Conservation (phyloP, 345 rosid genomes). For the Erucastrum elatum region DNA sequence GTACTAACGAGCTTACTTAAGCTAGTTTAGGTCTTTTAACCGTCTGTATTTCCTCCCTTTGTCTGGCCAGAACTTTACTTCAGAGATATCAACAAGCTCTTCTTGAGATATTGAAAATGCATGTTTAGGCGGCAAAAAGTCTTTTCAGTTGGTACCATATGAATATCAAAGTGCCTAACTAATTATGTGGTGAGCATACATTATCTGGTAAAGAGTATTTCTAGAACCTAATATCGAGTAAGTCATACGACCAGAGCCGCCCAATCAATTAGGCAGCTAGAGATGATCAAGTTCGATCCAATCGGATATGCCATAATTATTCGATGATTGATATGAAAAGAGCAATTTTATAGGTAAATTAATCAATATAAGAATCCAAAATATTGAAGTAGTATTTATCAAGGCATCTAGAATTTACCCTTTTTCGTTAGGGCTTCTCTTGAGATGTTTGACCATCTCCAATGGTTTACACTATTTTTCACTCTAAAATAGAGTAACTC, state of each 20-base stretch:
- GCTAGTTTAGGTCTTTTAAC: not conserved
- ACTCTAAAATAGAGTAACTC: no score
- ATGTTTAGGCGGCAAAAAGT: not conserved
- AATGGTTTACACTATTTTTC: no score
- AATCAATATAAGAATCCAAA: not conserved
- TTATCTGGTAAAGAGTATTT: not conserved
- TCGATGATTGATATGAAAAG: not conserved
- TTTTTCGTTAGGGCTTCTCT: not conserved
- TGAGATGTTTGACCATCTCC: no score
- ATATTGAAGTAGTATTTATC: not conserved
- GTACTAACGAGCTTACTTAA: conserved; percentile 4
- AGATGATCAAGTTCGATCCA: not conserved
- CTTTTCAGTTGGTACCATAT: not conserved
- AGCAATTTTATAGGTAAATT: not conserved
- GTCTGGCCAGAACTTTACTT: not conserved
- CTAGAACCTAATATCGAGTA: not conserved
- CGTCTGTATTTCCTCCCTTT: not conserved
- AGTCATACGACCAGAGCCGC: not conserved
- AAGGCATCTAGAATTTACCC: not conserved
- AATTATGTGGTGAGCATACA: not conserved
- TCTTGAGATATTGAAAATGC: not conserved
- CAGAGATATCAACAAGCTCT: not conserved
- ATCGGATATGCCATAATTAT: not conserved
- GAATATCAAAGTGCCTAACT: not conserved
- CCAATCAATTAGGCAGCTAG: conserved; percentile 1